A percentile compares a stretch with the other conserved stretches of the same genome.
Evolutionary conservation across 2,329 filamentous ascomycete genomes (phyloP).

Genomic region (Fusarium foetens): DNA sequence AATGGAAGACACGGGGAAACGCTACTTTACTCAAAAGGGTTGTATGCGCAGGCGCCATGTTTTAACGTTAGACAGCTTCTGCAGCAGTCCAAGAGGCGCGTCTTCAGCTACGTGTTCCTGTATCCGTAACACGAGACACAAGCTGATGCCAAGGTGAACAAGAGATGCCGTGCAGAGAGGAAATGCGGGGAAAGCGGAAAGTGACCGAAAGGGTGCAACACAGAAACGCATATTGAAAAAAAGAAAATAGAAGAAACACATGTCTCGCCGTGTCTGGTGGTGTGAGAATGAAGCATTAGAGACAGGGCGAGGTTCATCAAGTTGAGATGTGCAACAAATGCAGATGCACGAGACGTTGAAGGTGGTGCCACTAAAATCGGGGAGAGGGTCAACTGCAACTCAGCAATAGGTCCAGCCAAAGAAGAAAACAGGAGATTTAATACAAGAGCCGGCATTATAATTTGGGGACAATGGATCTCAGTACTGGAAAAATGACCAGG

Average conservation of each 20-base stretch:
- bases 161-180: background rate
- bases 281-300: slow-evolving; percentile 8
- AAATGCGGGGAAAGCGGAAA: slow-evolving; percentile 29
- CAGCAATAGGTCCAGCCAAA: slow-evolving; percentile 1
- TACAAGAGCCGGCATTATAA: background rate
- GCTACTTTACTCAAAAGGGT: background rate
- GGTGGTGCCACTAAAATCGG: slow-evolving; percentile 32
- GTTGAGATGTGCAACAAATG: slow-evolving; percentile 15
- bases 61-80: background rate
- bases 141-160: background rate
- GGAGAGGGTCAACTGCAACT: background rate
- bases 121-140: background rate
- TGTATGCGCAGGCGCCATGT: background rate
- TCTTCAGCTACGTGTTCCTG: background rate
- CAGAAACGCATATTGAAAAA: background rate
- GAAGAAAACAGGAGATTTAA: background rate
- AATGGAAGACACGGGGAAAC: slow-evolving; percentile 18
- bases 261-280: background rate
- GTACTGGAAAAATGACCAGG: slow-evolving; percentile 11
- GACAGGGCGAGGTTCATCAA: background rate
- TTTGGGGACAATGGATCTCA: slow-evolving; percentile 6
- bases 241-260: background rate
- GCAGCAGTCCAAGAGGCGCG: background rate
- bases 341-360: slow-evolving; percentile 6
- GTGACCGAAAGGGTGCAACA: slow-evolving; percentile 16